A percentile compares a stretch with the other conserved stretches of the same genome.
Conservation (phyloP, 208 protist species). For the Trypanosomatidae sp. region DNA sequence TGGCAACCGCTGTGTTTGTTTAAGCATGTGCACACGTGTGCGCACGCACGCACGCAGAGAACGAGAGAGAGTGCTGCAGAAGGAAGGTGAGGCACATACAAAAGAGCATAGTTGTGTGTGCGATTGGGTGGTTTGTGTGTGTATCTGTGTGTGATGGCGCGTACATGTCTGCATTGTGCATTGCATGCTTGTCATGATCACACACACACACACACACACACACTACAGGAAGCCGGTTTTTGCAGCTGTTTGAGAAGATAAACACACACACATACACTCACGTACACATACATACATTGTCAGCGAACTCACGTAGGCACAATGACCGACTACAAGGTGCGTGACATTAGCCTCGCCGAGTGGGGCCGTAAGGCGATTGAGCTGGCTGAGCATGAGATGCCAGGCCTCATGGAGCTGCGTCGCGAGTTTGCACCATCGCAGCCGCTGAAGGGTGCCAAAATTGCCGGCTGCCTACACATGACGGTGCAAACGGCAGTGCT, state of each 20-base stretch:
- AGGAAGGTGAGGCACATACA: no score
- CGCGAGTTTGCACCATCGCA: constrained; percentile 79
- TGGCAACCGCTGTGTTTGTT: no score
- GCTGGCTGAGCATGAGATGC: constrained; percentile 99
- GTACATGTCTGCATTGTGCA: neutral
- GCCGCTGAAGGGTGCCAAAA: constrained; percentile 94
- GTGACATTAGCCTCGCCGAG: constrained; percentile 94
- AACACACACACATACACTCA: neutral
- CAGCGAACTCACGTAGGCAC: neutral
- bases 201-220: constrained; percentile 1
- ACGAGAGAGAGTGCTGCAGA: no score
- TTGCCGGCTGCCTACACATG: constrained; percentile 99
- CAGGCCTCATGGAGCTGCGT: constrained; percentile 97
- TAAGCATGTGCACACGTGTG: no score
- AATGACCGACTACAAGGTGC: constrained; percentile 93
- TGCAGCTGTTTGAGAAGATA: neutral
- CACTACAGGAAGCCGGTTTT: neutral
- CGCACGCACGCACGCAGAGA: no score
- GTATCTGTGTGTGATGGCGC: neutral
- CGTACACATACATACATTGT: neutral
- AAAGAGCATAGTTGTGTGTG: no score
- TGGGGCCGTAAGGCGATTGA: constrained; percentile 97
- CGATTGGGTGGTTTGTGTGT: neutral
- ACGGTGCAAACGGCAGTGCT: constrained; percentile 99
- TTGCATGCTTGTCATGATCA: neutral